Conservation (phyloP, 2,329 filamentous ascomycete genomes). For the Aphanoascus verrucosus region DNA sequence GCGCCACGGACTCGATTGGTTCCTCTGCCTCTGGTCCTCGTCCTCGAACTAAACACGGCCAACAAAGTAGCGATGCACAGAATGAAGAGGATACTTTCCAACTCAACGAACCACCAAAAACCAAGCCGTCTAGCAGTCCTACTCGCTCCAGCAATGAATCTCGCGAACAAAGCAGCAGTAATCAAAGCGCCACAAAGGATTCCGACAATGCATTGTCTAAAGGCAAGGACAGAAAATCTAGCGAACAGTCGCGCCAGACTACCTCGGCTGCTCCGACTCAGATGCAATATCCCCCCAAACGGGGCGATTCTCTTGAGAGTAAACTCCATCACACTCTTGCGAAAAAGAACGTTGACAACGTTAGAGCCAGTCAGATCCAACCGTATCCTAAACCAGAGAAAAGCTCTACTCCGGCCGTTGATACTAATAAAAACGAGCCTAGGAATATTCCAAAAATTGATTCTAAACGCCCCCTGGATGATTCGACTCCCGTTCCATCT, state of each 20-base stretch:
- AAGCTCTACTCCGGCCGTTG: not conserved
- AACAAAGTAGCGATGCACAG: not conserved
- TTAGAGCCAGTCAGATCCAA: not conserved
- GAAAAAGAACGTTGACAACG: constrained; percentile 50
- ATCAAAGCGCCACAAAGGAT: not conserved
- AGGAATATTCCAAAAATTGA: not conserved
- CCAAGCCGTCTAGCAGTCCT: not conserved
- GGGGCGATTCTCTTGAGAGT: constrained; percentile 50
- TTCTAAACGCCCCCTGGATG: constrained; percentile 9
- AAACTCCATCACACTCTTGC: constrained; percentile 44
- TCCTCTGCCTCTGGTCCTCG: constrained; percentile 1
- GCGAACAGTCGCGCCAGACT: not conserved
- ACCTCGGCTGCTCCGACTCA: constrained; percentile 13
- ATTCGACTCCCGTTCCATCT: constrained; percentile 11
- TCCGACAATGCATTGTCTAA: not conserved
- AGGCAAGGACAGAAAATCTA: constrained; percentile 11
- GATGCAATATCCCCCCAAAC: constrained; percentile 39
- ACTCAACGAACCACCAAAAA: constrained; percentile 2
- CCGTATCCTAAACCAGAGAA: not conserved
- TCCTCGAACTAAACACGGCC: not conserved
- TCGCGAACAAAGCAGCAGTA: not conserved
- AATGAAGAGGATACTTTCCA: constrained; percentile 5
- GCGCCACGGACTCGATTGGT: constrained; percentile 11
- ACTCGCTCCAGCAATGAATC: constrained; percentile 3
- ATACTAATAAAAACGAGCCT: not conserved